Conservation (phyloP, 225 moss, liverwort and hornwort genomes). For the Straminergon stramineum region DNA sequence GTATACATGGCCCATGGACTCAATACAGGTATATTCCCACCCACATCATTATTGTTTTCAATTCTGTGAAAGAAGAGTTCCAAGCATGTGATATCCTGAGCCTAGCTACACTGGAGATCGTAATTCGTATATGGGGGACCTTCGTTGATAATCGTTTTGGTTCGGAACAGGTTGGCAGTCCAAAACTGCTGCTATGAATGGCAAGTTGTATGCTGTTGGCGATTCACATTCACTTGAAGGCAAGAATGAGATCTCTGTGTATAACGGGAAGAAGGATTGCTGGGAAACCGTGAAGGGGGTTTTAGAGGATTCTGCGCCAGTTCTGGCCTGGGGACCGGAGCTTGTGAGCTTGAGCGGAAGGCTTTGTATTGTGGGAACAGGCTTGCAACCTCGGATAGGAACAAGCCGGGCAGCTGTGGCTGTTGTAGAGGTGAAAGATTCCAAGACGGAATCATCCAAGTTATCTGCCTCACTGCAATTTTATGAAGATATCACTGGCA, state of each 20-base stretch:
- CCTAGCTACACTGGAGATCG: neutral
- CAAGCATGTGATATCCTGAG: slow-evolving; percentile 40
- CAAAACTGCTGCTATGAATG: slow-evolving; percentile 89
- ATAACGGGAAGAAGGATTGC: slow-evolving; percentile 70
- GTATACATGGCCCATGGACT: slow-evolving; percentile 96
- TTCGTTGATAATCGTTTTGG: neutral
- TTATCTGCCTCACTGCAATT: slow-evolving; percentile 61
- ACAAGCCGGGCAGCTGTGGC: slow-evolving; percentile 77
- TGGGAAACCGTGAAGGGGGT: slow-evolving; percentile 95
- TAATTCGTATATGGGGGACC: neutral
- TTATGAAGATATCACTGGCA: slow-evolving; percentile 83
- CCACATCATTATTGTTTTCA: neutral
- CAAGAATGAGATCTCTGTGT: slow-evolving; percentile 90
- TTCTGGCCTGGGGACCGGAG: slow-evolving; percentile 93
- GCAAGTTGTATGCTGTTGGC: slow-evolving; percentile 88
- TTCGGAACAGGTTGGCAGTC: slow-evolving; percentile 77
- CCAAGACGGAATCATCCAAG: slow-evolving; percentile 62
- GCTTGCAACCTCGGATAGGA: slow-evolving; percentile 55
- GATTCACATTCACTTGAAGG: slow-evolving; percentile 91
- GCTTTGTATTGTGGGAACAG: slow-evolving; percentile 86
- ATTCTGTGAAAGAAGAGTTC: neutral
- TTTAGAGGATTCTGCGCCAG: slow-evolving; percentile 76
- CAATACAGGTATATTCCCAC: slow-evolving; percentile 44
- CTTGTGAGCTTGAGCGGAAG: slow-evolving; percentile 76
- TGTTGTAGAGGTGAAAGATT: slow-evolving; percentile 75